These are phyloP conservation scores for Lactarius trivialis DNA, from an alignment of 768 basidiomycete genomes.

Conservation along the genomic window DNA sequence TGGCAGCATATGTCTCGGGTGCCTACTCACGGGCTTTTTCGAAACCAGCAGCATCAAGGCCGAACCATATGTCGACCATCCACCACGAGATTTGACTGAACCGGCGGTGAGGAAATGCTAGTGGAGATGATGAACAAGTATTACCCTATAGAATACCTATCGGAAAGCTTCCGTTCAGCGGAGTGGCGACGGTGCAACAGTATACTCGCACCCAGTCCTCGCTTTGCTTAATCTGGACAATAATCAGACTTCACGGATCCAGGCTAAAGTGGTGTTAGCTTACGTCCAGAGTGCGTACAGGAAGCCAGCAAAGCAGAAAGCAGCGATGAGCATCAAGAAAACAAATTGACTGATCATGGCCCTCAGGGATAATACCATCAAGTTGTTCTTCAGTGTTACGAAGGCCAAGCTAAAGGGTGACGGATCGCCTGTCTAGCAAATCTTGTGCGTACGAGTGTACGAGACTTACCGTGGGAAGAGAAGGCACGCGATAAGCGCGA, in stretches of 20 bases:
- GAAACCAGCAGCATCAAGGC: constrained; percentile 91
- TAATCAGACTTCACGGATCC: not conserved
- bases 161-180: not conserved
- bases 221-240: constrained; percentile 52
- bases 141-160: constrained; percentile 34
- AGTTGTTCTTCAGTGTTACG: constrained; percentile 75
- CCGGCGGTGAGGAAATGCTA: not conserved
- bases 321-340: constrained; percentile 76
- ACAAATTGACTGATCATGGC: constrained; percentile 92
- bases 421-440: constrained; percentile 1
- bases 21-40: constrained; percentile 61
- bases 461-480: constrained; percentile 74
- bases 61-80: constrained; percentile 92
- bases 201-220: constrained; percentile 42
- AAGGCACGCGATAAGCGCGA: constrained; percentile 83
- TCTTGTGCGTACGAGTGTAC: not conserved
- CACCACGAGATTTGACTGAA: constrained; percentile 77
- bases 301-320: constrained; percentile 89
- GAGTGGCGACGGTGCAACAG: constrained; percentile 19
- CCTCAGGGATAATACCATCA: constrained; percentile 75
- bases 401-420: constrained; percentile 66
- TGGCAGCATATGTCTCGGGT: not conserved
- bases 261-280: constrained; percentile 30
- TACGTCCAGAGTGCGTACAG: constrained; percentile 91
- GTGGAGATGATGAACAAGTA: constrained; percentile 2